Base-by-base conservation (phyloP, 2,329 filamentous ascomycete genomes). In the Geosmithia morbida region DNA sequence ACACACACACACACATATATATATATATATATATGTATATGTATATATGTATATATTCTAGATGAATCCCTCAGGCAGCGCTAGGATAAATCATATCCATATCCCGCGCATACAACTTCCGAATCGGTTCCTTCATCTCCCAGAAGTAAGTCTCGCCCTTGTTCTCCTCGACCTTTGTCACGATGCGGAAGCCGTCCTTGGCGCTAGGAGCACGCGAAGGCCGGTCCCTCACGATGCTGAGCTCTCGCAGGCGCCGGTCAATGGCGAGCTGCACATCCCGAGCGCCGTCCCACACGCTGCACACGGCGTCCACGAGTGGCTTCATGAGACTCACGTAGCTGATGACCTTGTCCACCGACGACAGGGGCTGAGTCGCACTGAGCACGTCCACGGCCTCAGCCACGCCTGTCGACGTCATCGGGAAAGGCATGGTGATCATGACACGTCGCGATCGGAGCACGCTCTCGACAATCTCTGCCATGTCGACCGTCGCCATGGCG, bases 341-440 rank as follows among this genome's bases (percentile, higher is more conserved):
- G 39, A 83, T 68, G 22, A 75, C 65, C 11, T 67, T 64, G 1
- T 69, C 59, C 11, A 85, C 58, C 13, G 71, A 66, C 0, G 67
- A 61, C 7, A 81, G 59, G 1, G 67, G 57, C 1, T 81, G 77
- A 5, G 72, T 75, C 0, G 81, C 75, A 13, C 77, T 77, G 48
- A 85, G 66, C 1, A 85, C 75, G 53, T 87, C 83, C 33, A 82
- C 68, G 0, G 82, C 81, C 44, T 79, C 72, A 33, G 80, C 65
- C 20, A 83, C 71, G 6, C 74, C 72, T 52, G 76, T 77, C n/a
- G 75, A 77, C 17, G 77, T 66, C 51, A 81, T 79, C 0, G 81
- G 79, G n/a, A 71, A 74, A 0, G 76, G 72, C 41, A 75, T 70
- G 45, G 54, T 61, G 45, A 62, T 46, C 5, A 58, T 54, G 11